Percentiles rank a stretch among this genome's conserved stretches.
Evolutionary conservation across 148 eudicot species (phyloP).

Genomic region (Silene latifolia): DNA sequence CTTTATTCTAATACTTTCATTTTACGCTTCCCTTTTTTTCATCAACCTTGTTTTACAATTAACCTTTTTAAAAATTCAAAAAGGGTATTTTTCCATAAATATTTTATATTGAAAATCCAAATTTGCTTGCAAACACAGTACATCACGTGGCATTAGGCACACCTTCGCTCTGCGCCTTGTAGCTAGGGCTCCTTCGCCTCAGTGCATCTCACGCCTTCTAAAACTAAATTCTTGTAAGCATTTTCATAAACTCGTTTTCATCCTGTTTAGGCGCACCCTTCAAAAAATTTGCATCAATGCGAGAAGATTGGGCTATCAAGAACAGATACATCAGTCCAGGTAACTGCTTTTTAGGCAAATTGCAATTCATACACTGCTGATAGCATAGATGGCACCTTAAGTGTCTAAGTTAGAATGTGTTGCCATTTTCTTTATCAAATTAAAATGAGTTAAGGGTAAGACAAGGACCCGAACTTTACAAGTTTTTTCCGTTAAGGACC

Average conservation of each 20-base stretch:
- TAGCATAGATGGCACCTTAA: background rate
- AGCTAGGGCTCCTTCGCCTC: background rate
- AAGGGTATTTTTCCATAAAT: no score
- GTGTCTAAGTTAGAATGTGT: background rate
- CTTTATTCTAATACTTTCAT: no score
- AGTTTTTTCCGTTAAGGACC: no score
- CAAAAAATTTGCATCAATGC: conserved; percentile 78
- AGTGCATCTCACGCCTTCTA: background rate
- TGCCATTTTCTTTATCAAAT: background rate
- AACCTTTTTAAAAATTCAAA: no score
- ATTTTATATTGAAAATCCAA: background rate
- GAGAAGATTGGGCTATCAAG: conserved; percentile 91
- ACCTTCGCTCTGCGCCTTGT: background rate
- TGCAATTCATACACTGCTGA: background rate
- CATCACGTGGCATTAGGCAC: no score
- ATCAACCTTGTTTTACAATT: background rate
- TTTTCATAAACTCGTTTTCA: background rate
- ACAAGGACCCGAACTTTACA: no score
- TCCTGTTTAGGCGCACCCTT: conserved; percentile 72
- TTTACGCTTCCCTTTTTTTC: background rate
- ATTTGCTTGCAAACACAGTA: background rate
- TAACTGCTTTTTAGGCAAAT: conserved; percentile 22
- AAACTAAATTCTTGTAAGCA: background rate
- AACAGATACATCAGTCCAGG: conserved; percentile 92
- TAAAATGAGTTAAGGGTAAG: no score